Base-by-base conservation (phyloP, 345 rosid genomes). In the Arabis alpina region DNA sequence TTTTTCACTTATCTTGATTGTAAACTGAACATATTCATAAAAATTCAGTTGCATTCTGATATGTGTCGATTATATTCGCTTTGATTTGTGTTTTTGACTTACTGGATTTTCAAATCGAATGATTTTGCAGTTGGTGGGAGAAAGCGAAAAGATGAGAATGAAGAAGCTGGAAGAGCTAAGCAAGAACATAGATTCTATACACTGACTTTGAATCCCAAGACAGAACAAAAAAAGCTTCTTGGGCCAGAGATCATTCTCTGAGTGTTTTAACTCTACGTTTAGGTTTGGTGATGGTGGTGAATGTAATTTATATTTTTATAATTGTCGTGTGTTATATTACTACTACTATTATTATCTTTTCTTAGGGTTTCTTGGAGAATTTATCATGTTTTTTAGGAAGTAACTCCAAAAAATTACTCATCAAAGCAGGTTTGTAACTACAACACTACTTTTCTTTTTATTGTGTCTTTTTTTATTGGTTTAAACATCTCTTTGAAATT, bases 151-250 rank as follows among this genome's bases (percentile, higher is more conserved):
- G 83, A 15, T 82, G 86, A 85, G 96, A 88, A 80, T 89, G 88
- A 89, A 87, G 88, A 89, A 89, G 82, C 85, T 89, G 78, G 96
- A 89, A 76, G 93, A 89, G 86, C 93, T 89, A 70, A 87, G 93
- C 83, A 87, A 84, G 89, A 84, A 76, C 89, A 59, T 89, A 70
- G 93, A 89, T 58, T 70, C 51, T 0, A 58, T 70, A 76, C 76
- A 76, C 62, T 76, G 68, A 76, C 79, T 63, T 62, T 47, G 70
- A 75, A 56, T 42, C 71, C 71, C 74, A 75, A 62, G 75, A 68
- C 42, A 49, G 73, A 52, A 61, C 42, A 60, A 41, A 3, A 50
- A 52, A n/a, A 40, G 28, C 68, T 67, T 60, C 68, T 67, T 53
- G 63, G 62, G 12, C 3, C 58, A 67, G 63, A 44, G 56, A 58